These are phyloP conservation scores for Globisporangium abappressorium DNA, from an alignment of 352 stramenopile genomes.

Conservation along the genomic window DNA sequence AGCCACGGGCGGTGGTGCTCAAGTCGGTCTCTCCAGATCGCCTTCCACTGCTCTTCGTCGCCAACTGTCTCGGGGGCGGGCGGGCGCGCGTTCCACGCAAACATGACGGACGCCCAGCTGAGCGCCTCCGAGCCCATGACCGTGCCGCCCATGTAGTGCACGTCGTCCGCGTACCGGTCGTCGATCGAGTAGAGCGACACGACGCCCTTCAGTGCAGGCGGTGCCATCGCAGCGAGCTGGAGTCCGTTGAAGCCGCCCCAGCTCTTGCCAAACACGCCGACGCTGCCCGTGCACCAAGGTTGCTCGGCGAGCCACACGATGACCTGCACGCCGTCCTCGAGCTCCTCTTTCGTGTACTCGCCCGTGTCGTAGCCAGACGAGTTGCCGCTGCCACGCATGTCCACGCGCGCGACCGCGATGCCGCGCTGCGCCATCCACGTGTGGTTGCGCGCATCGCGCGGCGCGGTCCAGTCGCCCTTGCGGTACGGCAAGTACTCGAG, in stretches of 20 bases:
- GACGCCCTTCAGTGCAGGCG: slow-evolving; percentile 36
- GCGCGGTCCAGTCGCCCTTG: slow-evolving; percentile 45
- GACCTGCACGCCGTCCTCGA: slow-evolving; percentile 41
- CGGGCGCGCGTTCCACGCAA: slow-evolving; percentile 39
- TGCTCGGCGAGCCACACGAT: slow-evolving; percentile 45
- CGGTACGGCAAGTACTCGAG: slow-evolving; percentile 59
- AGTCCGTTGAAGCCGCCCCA: slow-evolving; percentile 54
- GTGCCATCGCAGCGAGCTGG: slow-evolving; percentile 39
- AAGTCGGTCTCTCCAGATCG: slow-evolving; percentile 29
- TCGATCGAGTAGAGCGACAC: slow-evolving; percentile 57
- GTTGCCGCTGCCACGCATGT: slow-evolving; percentile 47
- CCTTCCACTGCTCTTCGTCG: slow-evolving; percentile 27
- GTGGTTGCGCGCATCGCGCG: slow-evolving; percentile 42
- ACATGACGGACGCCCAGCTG: slow-evolving; percentile 52
- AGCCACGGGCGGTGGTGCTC: slow-evolving; percentile 43
- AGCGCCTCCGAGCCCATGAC: slow-evolving; percentile 46
- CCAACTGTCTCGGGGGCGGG: slow-evolving; percentile 37
- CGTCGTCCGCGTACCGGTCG: slow-evolving; percentile 48
- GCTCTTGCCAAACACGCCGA: slow-evolving; percentile 49
- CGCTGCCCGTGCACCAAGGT: slow-evolving; percentile 37
- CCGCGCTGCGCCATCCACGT: slow-evolving; percentile 43
- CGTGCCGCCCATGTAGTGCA: slow-evolving; percentile 46
- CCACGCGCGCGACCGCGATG: slow-evolving; percentile 43
- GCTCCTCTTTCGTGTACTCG: slow-evolving; percentile 45
- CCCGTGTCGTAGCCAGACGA: slow-evolving; percentile 38